These are phyloP conservation scores for Amphibolis antarctica DNA, from an alignment of 106 monocot genomes.

Conservation along the genomic window DNA sequence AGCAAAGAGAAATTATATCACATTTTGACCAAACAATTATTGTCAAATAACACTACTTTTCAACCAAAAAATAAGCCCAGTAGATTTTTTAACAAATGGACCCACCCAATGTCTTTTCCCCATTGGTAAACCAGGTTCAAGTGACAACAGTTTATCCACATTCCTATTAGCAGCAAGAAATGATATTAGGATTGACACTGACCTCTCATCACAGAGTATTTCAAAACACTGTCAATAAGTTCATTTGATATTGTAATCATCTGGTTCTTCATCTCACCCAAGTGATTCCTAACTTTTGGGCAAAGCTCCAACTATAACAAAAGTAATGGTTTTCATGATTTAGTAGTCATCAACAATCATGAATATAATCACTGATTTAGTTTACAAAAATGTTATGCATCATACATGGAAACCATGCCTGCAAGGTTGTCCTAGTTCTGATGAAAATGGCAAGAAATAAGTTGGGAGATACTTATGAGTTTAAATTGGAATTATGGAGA, in stretches of 20 bases:
- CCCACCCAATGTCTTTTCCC: too few relatives aligned
- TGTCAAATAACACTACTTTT: too few relatives aligned
- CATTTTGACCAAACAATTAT: too few relatives aligned
- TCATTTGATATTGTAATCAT: constrained; percentile 66
- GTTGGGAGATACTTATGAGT: too few relatives aligned
- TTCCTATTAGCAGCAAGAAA: background rate
- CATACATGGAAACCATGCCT: constrained; percentile 58
- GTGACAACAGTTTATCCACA: too few relatives aligned
- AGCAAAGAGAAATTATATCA: constrained; percentile 4
- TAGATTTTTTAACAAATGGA: too few relatives aligned
- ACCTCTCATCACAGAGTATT: constrained; percentile 62
- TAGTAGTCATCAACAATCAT: too few relatives aligned
- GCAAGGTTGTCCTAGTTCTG: background rate
- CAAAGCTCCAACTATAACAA: constrained; percentile 47
- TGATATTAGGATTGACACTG: background rate
- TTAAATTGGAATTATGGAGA: too few relatives aligned
- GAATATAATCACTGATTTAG: too few relatives aligned
- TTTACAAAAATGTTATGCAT: background rate
- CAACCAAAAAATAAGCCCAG: too few relatives aligned
- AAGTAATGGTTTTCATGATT: background rate
- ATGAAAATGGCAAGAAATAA: too few relatives aligned
- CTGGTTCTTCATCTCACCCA: constrained; percentile 72
- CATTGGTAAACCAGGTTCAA: too few relatives aligned
- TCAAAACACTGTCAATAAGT: constrained; percentile 40
- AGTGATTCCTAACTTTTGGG: constrained; percentile 47